Evolutionary conservation across 2,329 filamentous ascomycete species (phyloP), one percentile per base, ranked within the genome.

Genomic region (Arthrobotrys sinensis): DNA sequence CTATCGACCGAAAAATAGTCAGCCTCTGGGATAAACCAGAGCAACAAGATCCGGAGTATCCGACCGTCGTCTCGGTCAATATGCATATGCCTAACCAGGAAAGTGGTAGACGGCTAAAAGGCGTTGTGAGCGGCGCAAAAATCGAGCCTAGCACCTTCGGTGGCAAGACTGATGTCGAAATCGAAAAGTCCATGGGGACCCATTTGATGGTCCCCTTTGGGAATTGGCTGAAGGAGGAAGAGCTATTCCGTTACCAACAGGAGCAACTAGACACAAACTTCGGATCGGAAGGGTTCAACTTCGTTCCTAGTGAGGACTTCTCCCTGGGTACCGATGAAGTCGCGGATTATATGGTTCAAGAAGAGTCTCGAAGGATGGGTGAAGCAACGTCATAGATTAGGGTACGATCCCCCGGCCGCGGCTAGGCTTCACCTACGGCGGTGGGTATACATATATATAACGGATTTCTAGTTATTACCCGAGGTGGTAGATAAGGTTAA

Each of bases 211-310:
- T 16, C 0, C 16, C 3, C 16, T 67, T 71, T 8, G 34, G 11
- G 8, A 32, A 21, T 2, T 77, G 73, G 73, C 52, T 67, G 36
- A 28, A 21, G 21, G 21, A 16, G 10, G 55, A 77, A 14, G 14
- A 36, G 16, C 16, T n/a, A 6, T 65, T 48, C 24, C 11, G 19
- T 6, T 34, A 46, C 2, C n/a, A 68, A 32, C 64, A 65, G 46
- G 38, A 43, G 21, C 28, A 38, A 4, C 46, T 76, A 1, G 34
- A 65, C 21, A 52, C 43, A 3, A 57, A 69, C 21, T 65, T 76
- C n/a, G 57, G 45, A 7, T 69, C 72, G 11, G n/a, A 28, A 12
- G 57, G n/a, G 1, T 76, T 76, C 57, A 76, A 76, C 32, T 70
- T 76, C 24, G 14, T 40, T 4, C 64, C 65, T 2, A 48, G 0